Evolutionary conservation across 176 grass and related monocot genomes (phyloP), one percentile per base, ranked within the genome.

Genomic region (Secale cereale): DNA sequence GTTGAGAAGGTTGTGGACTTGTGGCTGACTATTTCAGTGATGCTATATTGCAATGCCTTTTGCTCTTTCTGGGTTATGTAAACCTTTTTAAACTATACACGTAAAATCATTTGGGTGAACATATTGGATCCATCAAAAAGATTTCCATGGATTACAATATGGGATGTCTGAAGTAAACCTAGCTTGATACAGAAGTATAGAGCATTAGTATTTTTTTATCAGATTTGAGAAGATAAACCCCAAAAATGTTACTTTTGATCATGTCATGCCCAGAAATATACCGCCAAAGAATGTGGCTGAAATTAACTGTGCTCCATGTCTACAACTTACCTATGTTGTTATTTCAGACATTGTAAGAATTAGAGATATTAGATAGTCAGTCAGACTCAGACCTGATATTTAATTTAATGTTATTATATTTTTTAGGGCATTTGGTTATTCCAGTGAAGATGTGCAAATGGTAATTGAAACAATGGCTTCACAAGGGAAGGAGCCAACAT

Each of bases 401-500:
- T 91, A 68, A 88, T 71, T 56, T 74, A 71, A 70, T 48, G 7
- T 86, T 79, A 76, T 72, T 90, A 26, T 70, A 71, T 77, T 80
- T 20, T 78, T 87, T 75, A 99, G 97, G 91, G 97, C 97, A 82
- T 99, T 99, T 90, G 97, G 97, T 54, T 97, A 99, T 88, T 99
- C 97, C 59, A 99, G 97, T 89, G 97, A 99, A 91, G 97, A 99
- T 94, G 97, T 99, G 78, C 97, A 99, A 87, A 87, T 99, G 97
- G 94, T 99, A 59, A 99, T 99, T 84, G 97, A 99, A 92, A 88
- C 97, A 33, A 99, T 99, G 97, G 97, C 97, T 76, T 94, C 92
- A 68, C 97, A 99, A 96, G 97, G 97, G 70, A 99, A 99, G 92
- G 97, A 99, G 59, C 97, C 97, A 88, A 99, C 97, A 83, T 99